These are phyloP conservation scores for Eremochloa ophiuroides DNA, from an alignment of 176 grass and related monocot species.

Conservation along the genomic window DNA sequence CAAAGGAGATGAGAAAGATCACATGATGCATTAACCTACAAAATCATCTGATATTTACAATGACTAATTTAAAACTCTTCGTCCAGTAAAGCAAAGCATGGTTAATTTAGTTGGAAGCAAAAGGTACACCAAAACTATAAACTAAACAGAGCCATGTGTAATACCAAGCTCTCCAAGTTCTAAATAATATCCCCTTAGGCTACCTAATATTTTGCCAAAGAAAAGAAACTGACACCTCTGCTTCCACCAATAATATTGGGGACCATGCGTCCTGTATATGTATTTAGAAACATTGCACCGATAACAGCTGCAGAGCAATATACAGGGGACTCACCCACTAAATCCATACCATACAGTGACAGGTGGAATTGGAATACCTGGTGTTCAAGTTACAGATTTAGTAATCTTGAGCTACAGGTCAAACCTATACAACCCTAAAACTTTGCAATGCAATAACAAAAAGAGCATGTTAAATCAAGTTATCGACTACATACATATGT, in stretches of 20 bases:
- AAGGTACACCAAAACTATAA: constrained; percentile 3
- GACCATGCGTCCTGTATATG: constrained; percentile 27
- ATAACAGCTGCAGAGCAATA: constrained; percentile 35
- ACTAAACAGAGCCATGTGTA: not conserved
- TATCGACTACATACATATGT: constrained; percentile 62
- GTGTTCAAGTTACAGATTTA: constrained; percentile 44
- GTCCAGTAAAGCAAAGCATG: not conserved
- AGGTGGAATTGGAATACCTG: constrained; percentile 44
- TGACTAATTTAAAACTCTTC: not conserved
- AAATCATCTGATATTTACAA: not conserved
- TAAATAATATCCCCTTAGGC: not conserved
- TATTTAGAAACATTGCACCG: constrained; percentile 20
- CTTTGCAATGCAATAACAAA: constrained; percentile 11
- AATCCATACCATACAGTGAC: constrained; percentile 39
- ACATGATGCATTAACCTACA: not conserved
- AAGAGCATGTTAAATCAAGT: constrained; percentile 10
- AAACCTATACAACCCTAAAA: constrained; percentile 19
- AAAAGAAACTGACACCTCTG: constrained; percentile 8
- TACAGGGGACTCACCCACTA: constrained; percentile 47
- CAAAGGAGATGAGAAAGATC: not conserved
- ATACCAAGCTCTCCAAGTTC: constrained; percentile 1
- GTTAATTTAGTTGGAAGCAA: constrained; percentile 12
- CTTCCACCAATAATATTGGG: constrained; percentile 10
- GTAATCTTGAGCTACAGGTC: constrained; percentile 32
- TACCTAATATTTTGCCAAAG: constrained; percentile 12